Base-by-base conservation (phyloP, 768 basidiomycete genomes). In the Pleurotus eryngii region DNA sequence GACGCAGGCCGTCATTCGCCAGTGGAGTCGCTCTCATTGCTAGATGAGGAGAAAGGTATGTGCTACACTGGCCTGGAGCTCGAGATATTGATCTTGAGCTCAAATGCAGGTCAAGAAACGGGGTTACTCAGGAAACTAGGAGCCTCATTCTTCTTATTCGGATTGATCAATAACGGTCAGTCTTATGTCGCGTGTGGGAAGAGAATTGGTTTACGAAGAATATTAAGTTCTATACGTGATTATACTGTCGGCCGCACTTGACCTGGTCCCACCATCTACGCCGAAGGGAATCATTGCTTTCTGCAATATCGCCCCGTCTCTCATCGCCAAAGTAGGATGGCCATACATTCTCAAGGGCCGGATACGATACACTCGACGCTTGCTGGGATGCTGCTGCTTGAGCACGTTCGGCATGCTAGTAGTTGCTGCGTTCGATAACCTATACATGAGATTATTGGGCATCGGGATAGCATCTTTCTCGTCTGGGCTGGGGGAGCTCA, bases 231-330 rank as follows among this genome's bases (percentile, higher is more conserved):
- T 96, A 57, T 97, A 98, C 72, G 96, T 99, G 38, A 90, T 98
- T 59, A 97, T 98, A 60, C 83, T 99, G 17, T 96, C 93, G 1
- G 96, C 96, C 5, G 97, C 97, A 1, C 77, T 98, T 3, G 97
- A 99, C 67, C 81, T 99, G 3, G 95, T 97, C 1, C 90, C 94
- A 6, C 86, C 92, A 1, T 82, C 88, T 2, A 96, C 93, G 0
- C 95, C 96, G 0, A 96, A 96, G 68, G 96, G 96, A 14, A 85
- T 98, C 56, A 93, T 98, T 53, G 85, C 89, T 0, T 94, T 98
- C 68, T 95, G 91, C 74, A 98, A 98, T 70, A 97, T 99, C 55
- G 82, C 89, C 11, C 95, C 96, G 0, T 84, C 92, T 0, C 73
- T 98, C 2, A 68, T 87, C 0, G 93, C 92, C 17, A 98, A 98